Evolutionary conservation across 306 rosid species (phyloP), one percentile per base, ranked within the genome.

Genomic region (Trichosanthes truncata): DNA sequence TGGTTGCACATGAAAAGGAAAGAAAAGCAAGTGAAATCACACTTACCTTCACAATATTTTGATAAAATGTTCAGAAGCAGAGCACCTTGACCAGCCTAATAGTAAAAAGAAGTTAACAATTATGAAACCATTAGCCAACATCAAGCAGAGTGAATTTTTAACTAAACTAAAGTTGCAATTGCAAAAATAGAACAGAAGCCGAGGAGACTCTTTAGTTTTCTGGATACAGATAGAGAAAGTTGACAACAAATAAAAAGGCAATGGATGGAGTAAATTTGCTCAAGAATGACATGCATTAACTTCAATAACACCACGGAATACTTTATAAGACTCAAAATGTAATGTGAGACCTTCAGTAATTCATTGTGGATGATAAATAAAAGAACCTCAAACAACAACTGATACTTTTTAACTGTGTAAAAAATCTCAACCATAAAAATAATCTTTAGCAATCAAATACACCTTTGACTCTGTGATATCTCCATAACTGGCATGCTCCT

Each of bases 31-130:
- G 68, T 69, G 79, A 68, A 26, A 41, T 41, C 46, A 78, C 82
- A 81, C 12, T 79, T 85, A 96, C 99, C 99, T 88, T 96, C 98
- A 80, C 88, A 87, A 66, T 90, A 96, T 83, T 96, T 96, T 48
- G 99, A 91, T 84, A 96, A 97, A 84, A 96, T 91, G 84, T 96
- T 93, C 81, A 96, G 88, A 69, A 96, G 96, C 85, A 96, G 96
- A 80, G 97, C 97, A 78, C 99, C 98, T 85, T 96, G 99, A 80
- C 97, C 97, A 83, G 97, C 97, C 99, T 96, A 74, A 79, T 74
- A 79, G 78, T 76, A 79, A 79, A 55, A 75, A 81, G 35, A 77
- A 41, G 36, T 65, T 17, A 67, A 61, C 62, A 82, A 31, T 75
- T 21, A 31, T 68, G 43, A 74, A 79, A 36, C 55, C 69, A 79